phyloP scores from a whole-genome alignment of 495 filamentous ascomycete genomes.

The Penicillium macrosclerotiorum region DNA sequence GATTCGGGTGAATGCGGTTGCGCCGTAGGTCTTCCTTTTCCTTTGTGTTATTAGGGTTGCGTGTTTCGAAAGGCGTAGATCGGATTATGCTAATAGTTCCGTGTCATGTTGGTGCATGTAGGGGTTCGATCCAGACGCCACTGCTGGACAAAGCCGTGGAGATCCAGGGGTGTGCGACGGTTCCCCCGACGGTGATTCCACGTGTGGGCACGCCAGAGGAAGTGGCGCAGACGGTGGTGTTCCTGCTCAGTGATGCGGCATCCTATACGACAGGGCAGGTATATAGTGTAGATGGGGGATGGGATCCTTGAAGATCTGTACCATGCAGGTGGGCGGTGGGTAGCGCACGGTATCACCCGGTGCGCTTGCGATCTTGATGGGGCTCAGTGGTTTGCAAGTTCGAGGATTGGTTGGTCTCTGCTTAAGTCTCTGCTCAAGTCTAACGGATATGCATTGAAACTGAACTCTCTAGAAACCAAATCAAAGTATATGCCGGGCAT shows the following conservation, averaged over 20 bases:
- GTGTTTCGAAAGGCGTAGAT: no score
- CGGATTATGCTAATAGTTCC: slow-evolving; percentile 1
- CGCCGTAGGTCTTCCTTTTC: slow-evolving; percentile 38
- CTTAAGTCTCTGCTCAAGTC: not conserved
- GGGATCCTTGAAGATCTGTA: slow-evolving; percentile 34
- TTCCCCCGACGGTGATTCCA: slow-evolving; percentile 40
- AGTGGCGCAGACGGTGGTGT: slow-evolving; percentile 52
- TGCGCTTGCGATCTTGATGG: not conserved
- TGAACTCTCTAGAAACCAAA: not conserved
- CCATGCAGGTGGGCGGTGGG: not conserved
- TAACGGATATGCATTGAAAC: not conserved
- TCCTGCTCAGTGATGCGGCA: slow-evolving; percentile 54
- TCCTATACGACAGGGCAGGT: slow-evolving; percentile 53
- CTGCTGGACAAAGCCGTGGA: slow-evolving; percentile 34
- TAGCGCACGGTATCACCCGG: not conserved
- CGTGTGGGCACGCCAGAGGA: slow-evolving; percentile 47
- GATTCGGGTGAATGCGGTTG: slow-evolving; percentile 59
- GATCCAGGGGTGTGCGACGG: slow-evolving; percentile 33
- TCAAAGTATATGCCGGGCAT: no score
- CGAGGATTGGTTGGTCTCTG: no score
- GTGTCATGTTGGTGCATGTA: slow-evolving; percentile 6
- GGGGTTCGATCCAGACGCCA: slow-evolving; percentile 56
- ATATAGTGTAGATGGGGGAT: slow-evolving; percentile 42
- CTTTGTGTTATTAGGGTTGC: not conserved
- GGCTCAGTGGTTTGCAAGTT: not conserved